Evolutionary conservation across 805 yeast species (phyloP).

Genomic region (Teunomyces gatunensis): DNA sequence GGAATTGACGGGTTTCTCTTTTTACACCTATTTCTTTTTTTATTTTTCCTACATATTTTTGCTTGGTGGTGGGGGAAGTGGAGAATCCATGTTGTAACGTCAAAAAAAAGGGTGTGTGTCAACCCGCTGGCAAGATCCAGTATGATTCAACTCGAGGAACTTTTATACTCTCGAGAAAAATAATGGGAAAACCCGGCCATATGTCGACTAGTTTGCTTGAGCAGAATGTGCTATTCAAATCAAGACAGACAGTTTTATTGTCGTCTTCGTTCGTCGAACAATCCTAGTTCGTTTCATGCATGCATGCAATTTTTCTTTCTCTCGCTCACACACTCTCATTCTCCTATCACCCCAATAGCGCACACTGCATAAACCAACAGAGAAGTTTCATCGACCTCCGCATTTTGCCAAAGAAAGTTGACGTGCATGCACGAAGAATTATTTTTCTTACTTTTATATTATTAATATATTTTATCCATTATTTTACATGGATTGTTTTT

Average conservation of each 20-base stretch:
- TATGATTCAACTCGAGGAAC: not conserved
- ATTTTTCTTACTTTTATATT: not conserved
- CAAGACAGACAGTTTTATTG: not conserved
- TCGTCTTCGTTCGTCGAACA: not conserved
- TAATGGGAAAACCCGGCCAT: not conserved
- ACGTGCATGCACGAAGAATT: not conserved
- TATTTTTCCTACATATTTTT: not conserved
- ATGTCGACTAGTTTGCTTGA: no score
- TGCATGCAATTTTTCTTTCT: not conserved
- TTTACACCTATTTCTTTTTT: not conserved
- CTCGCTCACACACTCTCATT: no score
- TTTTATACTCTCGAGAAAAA: not conserved
- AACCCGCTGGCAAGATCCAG: not conserved
- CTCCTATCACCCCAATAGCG: not conserved
- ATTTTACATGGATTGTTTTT: not conserved
- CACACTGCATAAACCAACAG: not conserved
- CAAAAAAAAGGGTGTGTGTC: not conserved
- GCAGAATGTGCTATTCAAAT: no score
- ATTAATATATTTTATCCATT: not conserved
- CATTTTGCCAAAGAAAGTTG: not conserved
- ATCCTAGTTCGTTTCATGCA: not conserved
- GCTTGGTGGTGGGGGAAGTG: not conserved
- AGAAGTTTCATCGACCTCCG: slow-evolving; percentile 2
- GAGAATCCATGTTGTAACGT: not conserved
- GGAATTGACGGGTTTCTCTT: not conserved